Conservation (phyloP, 2,329 filamentous ascomycete genomes). For the Microsporum audouinii region DNA sequence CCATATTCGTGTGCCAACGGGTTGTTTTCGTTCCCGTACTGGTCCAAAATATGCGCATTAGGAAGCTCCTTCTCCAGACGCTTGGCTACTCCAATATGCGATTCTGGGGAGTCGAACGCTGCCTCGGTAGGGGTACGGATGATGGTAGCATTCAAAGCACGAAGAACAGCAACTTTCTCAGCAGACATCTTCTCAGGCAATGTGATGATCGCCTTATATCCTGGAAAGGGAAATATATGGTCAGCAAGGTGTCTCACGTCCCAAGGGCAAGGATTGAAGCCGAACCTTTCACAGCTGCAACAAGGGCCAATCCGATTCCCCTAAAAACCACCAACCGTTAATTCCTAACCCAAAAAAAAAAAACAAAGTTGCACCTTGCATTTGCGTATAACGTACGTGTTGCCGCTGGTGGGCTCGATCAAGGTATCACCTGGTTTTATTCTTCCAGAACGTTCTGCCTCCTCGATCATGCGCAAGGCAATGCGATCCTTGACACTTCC, state of each 20-base stretch:
- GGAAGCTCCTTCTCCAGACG: constrained; percentile 90
- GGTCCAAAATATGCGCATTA: constrained; percentile 92
- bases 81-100: constrained; percentile 87
- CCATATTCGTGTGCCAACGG: constrained; percentile 86
- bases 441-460: constrained; percentile 77
- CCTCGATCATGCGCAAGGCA: constrained; percentile 92
- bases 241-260: not conserved
- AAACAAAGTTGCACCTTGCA: not conserved
- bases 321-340: constrained; percentile 21
- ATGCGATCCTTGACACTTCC: constrained; percentile 93
- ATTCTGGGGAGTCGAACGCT: constrained; percentile 87
- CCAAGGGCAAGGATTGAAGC: not conserved
- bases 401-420: constrained; percentile 95
- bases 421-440: constrained; percentile 96
- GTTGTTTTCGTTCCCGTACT: constrained; percentile 88
- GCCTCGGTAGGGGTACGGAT: constrained; percentile 95
- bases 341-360: not conserved
- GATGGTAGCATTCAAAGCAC: constrained; percentile 89
- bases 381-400: constrained; percentile 50
- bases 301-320: constrained; percentile 87
- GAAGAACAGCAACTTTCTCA: constrained; percentile 91
- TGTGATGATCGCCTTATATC: constrained; percentile 97
- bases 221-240: constrained; percentile 16
- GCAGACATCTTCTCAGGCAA: constrained; percentile 98
- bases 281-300: constrained; percentile 73